These are phyloP conservation scores for Pseudocercospora ulei DNA, from an alignment of 2,329 filamentous ascomycete genomes.

Conservation along the genomic window DNA sequence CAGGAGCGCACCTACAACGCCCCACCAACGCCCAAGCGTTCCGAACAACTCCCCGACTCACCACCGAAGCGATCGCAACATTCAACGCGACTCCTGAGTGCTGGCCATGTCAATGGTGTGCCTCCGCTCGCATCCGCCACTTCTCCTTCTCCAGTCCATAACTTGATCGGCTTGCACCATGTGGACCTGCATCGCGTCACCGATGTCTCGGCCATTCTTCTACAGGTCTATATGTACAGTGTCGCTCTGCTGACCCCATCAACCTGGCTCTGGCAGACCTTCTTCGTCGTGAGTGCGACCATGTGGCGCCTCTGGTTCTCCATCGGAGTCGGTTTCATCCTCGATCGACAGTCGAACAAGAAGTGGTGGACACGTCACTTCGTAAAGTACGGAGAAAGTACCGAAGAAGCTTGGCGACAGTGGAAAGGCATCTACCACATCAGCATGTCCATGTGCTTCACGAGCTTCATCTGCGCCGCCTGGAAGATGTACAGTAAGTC, in stretches of 20 bases:
- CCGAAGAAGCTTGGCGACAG: slow-evolving; percentile 87
- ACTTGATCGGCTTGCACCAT: slow-evolving; percentile 71
- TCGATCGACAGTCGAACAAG: slow-evolving; percentile 74
- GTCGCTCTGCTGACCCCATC: slow-evolving; percentile 68
- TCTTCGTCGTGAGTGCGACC: slow-evolving; percentile 73
- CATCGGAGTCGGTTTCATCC: slow-evolving; percentile 72
- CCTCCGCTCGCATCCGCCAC: slow-evolving; percentile 38
- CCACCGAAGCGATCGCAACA: slow-evolving; percentile 34
- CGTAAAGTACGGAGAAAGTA: slow-evolving; percentile 86
- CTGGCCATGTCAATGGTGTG: slow-evolving; percentile 35
- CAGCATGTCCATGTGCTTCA: slow-evolving; percentile 80
- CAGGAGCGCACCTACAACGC: slow-evolving; percentile 87
- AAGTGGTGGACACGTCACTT: slow-evolving; percentile 98
- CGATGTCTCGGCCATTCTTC: slow-evolving; percentile 68
- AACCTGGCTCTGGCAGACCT: slow-evolving; percentile 61
- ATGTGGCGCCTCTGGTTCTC: slow-evolving; percentile 88
- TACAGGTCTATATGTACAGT: slow-evolving; percentile 64
- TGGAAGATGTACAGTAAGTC: slow-evolving; percentile 78
- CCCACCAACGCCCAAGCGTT: slow-evolving; percentile 51
- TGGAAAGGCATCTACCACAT: slow-evolving; percentile 96
- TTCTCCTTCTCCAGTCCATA: slow-evolving; percentile 63
- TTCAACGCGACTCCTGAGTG: slow-evolving; percentile 35
- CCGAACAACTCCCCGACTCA: slow-evolving; percentile 45
- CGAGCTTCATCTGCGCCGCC: slow-evolving; percentile 77
- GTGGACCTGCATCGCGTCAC: slow-evolving; percentile 80